Percentiles rank a stretch among this genome's conserved stretches.
Conservation (phyloP, 805 yeast genomes). For the Metschnikowia baotianmanensis region DNA sequence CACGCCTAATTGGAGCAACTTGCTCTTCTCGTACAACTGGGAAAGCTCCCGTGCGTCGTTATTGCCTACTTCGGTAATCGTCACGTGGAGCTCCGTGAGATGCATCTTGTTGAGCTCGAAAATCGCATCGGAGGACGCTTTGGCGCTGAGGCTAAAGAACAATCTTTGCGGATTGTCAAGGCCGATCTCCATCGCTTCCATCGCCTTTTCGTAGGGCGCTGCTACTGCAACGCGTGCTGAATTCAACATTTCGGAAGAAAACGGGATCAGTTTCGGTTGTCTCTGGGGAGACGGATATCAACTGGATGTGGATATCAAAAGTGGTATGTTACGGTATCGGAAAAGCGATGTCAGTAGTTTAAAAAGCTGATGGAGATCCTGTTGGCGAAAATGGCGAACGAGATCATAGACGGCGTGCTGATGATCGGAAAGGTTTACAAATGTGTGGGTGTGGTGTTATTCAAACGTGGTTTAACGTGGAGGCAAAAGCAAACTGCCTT, state of each 20-base stretch:
- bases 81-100: slow-evolving; percentile 13
- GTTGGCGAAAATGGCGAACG: slow-evolving; percentile 17
- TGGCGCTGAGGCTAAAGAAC: slow-evolving; percentile 3
- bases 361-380: slow-evolving; percentile 21
- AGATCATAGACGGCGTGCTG: slow-evolving; percentile 16
- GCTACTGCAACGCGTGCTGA: slow-evolving; percentile 4
- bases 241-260: slow-evolving; percentile 4
- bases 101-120: slow-evolving; percentile 4
- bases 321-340: neutral
- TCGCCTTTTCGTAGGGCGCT: slow-evolving; percentile 6
- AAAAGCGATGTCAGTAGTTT: slow-evolving; percentile 20
- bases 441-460: neutral
- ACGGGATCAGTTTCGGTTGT: neutral
- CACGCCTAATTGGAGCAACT: slow-evolving; percentile 4
- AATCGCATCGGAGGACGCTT: slow-evolving; percentile 4
- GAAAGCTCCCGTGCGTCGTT: slow-evolving; percentile 8
- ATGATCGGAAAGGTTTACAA: neutral
- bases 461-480: too few species aligned
- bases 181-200: slow-evolving; percentile 6
- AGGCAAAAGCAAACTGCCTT: too few species aligned
- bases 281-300: neutral
- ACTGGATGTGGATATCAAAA: neutral
- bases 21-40: slow-evolving; percentile 10
- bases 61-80: slow-evolving; percentile 7
- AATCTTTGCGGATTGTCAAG: neutral